phyloP scores from a whole-genome alignment of 306 rosid species.

The Casuarina cunninghamiana region DNA sequence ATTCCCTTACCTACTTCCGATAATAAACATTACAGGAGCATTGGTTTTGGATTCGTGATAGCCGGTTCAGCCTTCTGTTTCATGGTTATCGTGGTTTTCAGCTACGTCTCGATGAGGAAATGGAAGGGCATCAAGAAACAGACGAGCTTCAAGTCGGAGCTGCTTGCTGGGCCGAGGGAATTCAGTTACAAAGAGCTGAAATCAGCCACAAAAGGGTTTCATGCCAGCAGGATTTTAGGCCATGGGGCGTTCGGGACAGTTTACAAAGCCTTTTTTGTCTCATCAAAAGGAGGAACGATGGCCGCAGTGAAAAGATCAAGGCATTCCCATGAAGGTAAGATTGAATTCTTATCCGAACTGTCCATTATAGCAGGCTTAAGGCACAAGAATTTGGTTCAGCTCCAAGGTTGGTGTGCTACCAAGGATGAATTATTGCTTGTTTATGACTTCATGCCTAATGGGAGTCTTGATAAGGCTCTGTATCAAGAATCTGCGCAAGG shows the following conservation, averaged over 20 bases:
- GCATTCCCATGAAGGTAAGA: constrained; percentile 55
- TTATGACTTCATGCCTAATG: constrained; percentile 73
- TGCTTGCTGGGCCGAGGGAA: constrained; percentile 64
- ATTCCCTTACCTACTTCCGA: constrained; percentile 25
- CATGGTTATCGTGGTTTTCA: constrained; percentile 42
- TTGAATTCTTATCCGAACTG: constrained; percentile 53
- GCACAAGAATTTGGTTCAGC: constrained; percentile 81
- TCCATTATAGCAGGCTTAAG: constrained; percentile 73
- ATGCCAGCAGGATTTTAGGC: constrained; percentile 64
- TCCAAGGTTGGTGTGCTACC: constrained; percentile 87
- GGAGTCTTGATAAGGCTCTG: constrained; percentile 50
- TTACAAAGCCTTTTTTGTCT: constrained; percentile 59
- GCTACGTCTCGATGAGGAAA: constrained; percentile 44
- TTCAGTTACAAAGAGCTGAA: constrained; percentile 65
- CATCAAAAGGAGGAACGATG: constrained; percentile 37
- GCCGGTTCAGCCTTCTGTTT: constrained; percentile 52
- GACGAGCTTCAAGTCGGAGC: constrained; percentile 46
- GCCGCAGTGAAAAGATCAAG: constrained; percentile 59
- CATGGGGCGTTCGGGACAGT: constrained; percentile 88
- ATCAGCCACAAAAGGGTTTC: constrained; percentile 68
- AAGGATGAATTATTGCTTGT: constrained; percentile 73
- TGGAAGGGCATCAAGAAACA: constrained; percentile 37
- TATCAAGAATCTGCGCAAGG: constrained; percentile 46
- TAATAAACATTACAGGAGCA: constrained; percentile 19
- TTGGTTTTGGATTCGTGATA: constrained; percentile 53